These are phyloP conservation scores for Apium graveolens DNA, from an alignment of 129 eudicot species.

Conservation along the genomic window DNA sequence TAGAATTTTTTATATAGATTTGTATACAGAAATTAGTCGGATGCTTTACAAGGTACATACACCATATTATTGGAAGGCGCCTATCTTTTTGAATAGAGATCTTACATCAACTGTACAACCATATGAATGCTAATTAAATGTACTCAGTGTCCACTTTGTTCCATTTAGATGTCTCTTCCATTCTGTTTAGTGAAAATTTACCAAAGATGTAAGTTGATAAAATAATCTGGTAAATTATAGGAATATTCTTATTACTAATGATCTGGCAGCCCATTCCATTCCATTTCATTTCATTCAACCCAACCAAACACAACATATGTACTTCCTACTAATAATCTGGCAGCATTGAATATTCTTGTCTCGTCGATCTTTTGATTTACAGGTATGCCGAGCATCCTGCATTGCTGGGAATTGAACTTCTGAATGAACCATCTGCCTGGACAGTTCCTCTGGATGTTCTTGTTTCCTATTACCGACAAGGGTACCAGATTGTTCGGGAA, in stretches of 20 bases:
- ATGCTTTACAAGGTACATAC: background rate
- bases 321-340: background rate
- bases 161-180: background rate
- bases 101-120: background rate
- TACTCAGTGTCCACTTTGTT: background rate
- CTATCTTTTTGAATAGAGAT: background rate
- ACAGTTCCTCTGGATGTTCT: conserved; percentile 45
- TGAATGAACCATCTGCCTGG: conserved; percentile 59
- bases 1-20: background rate
- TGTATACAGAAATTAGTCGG: background rate
- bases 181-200: background rate
- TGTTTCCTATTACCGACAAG: conserved; percentile 52
- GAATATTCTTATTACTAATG: background rate
- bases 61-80: background rate
- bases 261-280: background rate
- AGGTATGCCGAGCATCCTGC: conserved; percentile 65
- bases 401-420: conserved; percentile 59
- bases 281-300: too few relatives aligned
- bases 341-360: background rate
- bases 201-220: background rate
- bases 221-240: too few relatives aligned
- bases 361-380: background rate
- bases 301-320: too few relatives aligned
- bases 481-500: conserved; percentile 50
- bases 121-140: too few relatives aligned